Evolutionary conservation across 805 yeast genomes (phyloP).

Genomic region (Candida andamanensis): DNA sequence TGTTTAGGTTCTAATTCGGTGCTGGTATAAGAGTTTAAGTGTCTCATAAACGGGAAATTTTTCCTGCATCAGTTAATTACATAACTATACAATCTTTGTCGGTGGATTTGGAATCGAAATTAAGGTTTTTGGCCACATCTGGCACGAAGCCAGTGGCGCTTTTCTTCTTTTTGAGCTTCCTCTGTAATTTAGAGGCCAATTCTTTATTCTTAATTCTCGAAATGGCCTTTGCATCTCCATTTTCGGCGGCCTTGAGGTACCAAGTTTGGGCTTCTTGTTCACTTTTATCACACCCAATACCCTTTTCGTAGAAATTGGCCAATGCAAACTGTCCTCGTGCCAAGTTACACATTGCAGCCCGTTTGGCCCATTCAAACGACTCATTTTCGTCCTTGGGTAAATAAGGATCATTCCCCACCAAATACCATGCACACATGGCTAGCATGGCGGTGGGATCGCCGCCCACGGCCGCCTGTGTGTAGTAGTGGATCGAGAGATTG

Average conservation of each 20-base stretch:
- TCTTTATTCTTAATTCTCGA: conserved; percentile 29
- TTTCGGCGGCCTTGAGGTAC: conserved; percentile 70
- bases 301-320: conserved; percentile 80
- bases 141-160: not conserved
- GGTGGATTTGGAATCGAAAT: conserved; percentile 4
- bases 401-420: conserved; percentile 84
- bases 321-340: conserved; percentile 83
- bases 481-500: conserved; percentile 83
- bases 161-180: conserved; percentile 24
- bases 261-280: conserved; percentile 57
- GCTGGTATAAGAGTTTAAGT: too few species aligned
- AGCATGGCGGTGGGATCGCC: conserved; percentile 90
- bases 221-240: conserved; percentile 39
- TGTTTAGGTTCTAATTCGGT: too few species aligned
- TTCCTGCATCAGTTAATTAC: too few species aligned
- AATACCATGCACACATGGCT: conserved; percentile 94
- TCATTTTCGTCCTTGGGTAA: conserved; percentile 74
- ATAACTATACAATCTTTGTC: conserved; percentile 46
- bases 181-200: conserved; percentile 24
- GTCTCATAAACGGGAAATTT: too few species aligned
- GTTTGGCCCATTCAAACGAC: conserved; percentile 90
- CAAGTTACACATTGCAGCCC: conserved; percentile 72
- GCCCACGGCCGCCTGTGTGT: conserved; percentile 81
- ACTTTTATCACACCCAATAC: conserved; percentile 75
- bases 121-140: conserved; percentile 4